Base-by-base conservation (phyloP, 2,329 filamentous ascomycete genomes). In the Epichloe coenophiala region DNA sequence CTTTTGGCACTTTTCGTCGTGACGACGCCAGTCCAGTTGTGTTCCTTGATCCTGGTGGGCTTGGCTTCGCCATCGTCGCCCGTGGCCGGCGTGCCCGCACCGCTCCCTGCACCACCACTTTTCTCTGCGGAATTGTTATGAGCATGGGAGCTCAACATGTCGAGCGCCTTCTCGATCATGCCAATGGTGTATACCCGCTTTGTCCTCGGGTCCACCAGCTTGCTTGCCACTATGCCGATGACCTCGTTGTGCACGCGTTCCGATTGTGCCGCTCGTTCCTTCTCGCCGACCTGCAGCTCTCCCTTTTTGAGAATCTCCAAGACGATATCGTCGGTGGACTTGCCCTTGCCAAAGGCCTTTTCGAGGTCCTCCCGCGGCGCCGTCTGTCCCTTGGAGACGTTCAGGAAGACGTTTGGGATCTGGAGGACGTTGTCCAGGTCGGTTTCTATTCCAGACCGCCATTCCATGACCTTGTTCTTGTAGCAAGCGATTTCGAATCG, bases 391-490 rank as follows among this genome's bases (percentile, higher is more conserved):
- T 96, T 97, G 57, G 86, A 91, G 56, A 96, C 91, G 70, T 95
- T 95, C 57, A 95, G 78, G 71, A 96, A 98, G 66, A 98, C 87
- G 62, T 86, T 91, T 53, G 88, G 88, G 63, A 97, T 94, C 72
- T 98, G 93, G 39, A 98, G 81, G 49, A 98, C 93, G 68, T 97
- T 96, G 76, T 97, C 93, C 57, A 97, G 84, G 68, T 98, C 88
- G 49, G 83, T 95, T 69, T 98, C 93, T 68, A 93, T 87, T 54
- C 91, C 91, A 53, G 85, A 88, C 56, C 91, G 88, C 80, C 88
- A 98, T 72, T 97, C 91, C 49, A 96, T 83, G 54, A 98, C 87
- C 71, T 97, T 98, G 80, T 98, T 98, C 74, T 97, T 97, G 82
- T 98, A 98, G 78, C 93, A 98, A 55, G 93, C 91, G 58, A 98